A percentile compares a stretch with the other conserved stretches of the same genome.
These are phyloP conservation scores for Hordeum marinum DNA, from an alignment of 176 grass and related monocot species.

Conservation along the genomic window DNA sequence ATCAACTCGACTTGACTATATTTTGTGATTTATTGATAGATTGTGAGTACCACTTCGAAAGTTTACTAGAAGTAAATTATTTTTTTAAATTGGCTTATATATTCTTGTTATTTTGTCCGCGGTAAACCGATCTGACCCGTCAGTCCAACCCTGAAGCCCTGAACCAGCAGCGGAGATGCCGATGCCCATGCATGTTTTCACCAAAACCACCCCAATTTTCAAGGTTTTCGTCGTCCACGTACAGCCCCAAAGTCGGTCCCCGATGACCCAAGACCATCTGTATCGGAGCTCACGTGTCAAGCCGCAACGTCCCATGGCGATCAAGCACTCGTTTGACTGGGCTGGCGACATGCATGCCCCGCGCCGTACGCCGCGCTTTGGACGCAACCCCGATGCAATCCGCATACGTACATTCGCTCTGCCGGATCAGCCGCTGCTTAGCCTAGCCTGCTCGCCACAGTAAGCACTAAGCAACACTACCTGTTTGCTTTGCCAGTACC, in stretches of 20 bases:
- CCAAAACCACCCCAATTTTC: neutral
- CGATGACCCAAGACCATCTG: neutral
- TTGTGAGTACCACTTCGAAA: too few relatives aligned
- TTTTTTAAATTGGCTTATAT: too few relatives aligned
- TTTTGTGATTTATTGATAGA: too few relatives aligned
- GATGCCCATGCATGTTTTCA: neutral
- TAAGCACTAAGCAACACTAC: too few relatives aligned
- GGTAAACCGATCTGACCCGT: too few relatives aligned
- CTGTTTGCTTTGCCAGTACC: too few relatives aligned
- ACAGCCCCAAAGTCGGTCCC: neutral
- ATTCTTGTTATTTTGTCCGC: too few relatives aligned
- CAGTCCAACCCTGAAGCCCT: too few relatives aligned
- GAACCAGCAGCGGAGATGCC: too few relatives aligned
- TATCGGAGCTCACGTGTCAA: neutral
- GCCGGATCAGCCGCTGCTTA: neutral
- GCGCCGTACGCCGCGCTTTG: neutral
- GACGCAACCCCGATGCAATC: neutral
- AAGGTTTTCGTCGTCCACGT: neutral
- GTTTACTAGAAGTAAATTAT: too few relatives aligned
- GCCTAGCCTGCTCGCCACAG: neutral
- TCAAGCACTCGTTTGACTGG: neutral
- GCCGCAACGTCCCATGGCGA: neutral
- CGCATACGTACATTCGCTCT: constrained; percentile 6
- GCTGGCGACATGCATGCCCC: neutral
- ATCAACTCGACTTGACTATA: too few relatives aligned